phyloP scores from a whole-genome alignment of 208 protist genomes.

The Trypanosoma caninum region DNA sequence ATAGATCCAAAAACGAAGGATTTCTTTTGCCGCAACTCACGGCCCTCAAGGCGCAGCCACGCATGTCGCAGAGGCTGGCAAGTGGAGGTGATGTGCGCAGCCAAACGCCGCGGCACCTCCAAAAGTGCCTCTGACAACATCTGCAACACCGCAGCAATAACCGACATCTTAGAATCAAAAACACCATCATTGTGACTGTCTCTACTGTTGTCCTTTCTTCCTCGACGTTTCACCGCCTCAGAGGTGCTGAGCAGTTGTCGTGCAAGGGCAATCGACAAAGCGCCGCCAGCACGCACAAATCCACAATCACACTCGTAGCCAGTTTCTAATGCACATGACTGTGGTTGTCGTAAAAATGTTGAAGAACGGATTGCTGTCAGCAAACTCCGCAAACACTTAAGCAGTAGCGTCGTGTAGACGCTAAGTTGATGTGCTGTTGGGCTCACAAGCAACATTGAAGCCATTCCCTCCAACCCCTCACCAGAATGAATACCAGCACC shows the following conservation, averaged over 20 bases:
- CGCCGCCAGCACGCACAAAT: constrained; percentile 45
- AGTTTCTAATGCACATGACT: background rate
- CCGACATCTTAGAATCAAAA: background rate
- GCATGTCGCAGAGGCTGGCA: constrained; percentile 15
- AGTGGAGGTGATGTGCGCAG: constrained; percentile 20
- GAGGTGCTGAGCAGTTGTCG: constrained; percentile 3
- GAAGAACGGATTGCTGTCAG: constrained; percentile 6
- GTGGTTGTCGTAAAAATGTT: no score
- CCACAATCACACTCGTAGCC: constrained; percentile 5
- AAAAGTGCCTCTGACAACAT: constrained; percentile 30
- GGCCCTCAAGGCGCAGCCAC: constrained; percentile 31
- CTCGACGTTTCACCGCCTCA: constrained; percentile 4
- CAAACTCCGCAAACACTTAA: constrained; percentile 29
- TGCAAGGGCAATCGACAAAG: constrained; percentile 36
- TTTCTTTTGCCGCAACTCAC: constrained; percentile 14
- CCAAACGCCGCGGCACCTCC: constrained; percentile 30
- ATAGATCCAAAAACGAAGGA: background rate
- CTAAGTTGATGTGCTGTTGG: constrained; percentile 22
- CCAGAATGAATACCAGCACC: background rate
- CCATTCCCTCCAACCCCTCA: background rate
- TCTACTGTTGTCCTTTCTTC: background rate
- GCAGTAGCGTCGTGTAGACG: constrained; percentile 21
- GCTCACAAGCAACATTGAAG: constrained; percentile 28
- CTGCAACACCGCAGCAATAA: constrained; percentile 28
- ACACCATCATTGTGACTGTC: background rate